A percentile compares a stretch with the other conserved stretches of the same genome.
These are phyloP conservation scores for Fusarium protoensiforme DNA, from an alignment of 2,329 filamentous ascomycete genomes.

Conservation along the genomic window DNA sequence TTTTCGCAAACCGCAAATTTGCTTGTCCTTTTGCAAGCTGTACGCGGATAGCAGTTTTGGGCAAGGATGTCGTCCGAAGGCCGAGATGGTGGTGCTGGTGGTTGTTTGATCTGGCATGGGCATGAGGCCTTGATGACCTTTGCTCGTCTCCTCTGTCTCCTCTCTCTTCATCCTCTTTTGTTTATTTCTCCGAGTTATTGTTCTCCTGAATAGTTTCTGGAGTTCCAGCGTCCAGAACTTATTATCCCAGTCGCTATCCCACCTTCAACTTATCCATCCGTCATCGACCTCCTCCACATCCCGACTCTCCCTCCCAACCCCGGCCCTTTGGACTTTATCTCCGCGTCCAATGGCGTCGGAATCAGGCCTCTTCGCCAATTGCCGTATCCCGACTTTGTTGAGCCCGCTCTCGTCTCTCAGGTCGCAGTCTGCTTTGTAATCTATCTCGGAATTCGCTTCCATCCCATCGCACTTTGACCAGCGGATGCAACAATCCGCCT, in stretches of 20 bases:
- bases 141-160: not conserved
- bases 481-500: constrained; percentile 4
- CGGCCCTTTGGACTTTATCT: constrained; percentile 17
- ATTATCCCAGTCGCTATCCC: not conserved
- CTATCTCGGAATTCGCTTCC: constrained; percentile 12
- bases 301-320: not conserved
- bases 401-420: not conserved
- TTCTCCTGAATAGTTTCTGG: not conserved
- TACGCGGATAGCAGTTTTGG: constrained; percentile 20
- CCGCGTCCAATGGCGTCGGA: constrained; percentile 5
- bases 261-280: constrained; percentile 10
- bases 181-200: not conserved
- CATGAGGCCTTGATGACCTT: not conserved
- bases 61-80: constrained; percentile 16
- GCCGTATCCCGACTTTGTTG: constrained; percentile 32
- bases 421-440: constrained; percentile 34
- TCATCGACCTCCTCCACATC: constrained; percentile 21
- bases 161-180: not conserved
- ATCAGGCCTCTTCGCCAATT: constrained; percentile 13
- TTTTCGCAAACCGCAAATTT: constrained; percentile 9
- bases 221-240: not conserved
- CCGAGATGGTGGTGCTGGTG: constrained; percentile 10
- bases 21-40: not conserved
- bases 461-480: constrained; percentile 1
- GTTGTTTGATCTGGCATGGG: not conserved